phyloP scores from a whole-genome alignment of 768 basidiomycete genomes.

The Boletus huronensis region DNA sequence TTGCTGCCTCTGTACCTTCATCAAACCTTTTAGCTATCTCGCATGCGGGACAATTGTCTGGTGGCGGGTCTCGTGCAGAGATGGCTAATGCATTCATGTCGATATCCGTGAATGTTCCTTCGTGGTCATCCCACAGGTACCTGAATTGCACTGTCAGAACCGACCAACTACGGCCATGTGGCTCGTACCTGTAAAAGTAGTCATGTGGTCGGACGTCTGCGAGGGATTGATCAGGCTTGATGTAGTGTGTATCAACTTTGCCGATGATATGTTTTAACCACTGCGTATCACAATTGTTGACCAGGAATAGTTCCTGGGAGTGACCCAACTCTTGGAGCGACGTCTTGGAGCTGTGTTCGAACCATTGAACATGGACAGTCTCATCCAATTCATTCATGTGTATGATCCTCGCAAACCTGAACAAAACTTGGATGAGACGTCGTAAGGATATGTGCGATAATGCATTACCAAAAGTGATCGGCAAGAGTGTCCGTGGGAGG shows the following conservation, averaged over 20 bases:
- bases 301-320: constrained; percentile 63
- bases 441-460: neutral
- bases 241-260: constrained; percentile 45
- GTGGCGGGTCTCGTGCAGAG: constrained; percentile 25
- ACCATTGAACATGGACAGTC: constrained; percentile 67
- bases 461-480: constrained; percentile 61
- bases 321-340: constrained; percentile 58
- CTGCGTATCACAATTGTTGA: constrained; percentile 48
- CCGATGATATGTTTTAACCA: constrained; percentile 41
- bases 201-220: constrained; percentile 34
- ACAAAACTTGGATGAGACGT: neutral
- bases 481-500: constrained; percentile 41
- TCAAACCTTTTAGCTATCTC: constrained; percentile 31
- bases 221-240: constrained; percentile 21
- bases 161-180: neutral
- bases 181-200: constrained; percentile 56
- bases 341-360: constrained; percentile 64
- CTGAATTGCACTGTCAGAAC: constrained; percentile 31
- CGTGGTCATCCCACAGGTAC: constrained; percentile 45
- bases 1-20: constrained; percentile 27
- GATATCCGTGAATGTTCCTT: constrained; percentile 46
- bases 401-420: constrained; percentile 68
- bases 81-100: constrained; percentile 23
- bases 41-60: constrained; percentile 56
- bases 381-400: constrained; percentile 44